phyloP scores from a whole-genome alignment of 371 early-diverging fungal genomes.

The Funneliformis caledonium region DNA sequence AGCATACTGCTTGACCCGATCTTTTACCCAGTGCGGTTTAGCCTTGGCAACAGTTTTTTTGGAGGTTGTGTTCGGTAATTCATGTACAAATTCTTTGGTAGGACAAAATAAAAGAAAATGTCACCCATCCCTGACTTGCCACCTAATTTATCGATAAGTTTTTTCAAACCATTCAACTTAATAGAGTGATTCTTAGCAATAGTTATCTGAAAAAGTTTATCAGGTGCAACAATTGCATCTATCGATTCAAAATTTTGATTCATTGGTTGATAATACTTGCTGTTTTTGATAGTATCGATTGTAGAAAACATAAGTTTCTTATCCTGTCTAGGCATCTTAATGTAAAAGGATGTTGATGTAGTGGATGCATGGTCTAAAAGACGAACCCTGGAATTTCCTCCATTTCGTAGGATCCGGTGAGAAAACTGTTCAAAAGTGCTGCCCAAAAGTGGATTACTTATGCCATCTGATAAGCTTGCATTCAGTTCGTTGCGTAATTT shows the following conservation, averaged over 20 bases:
- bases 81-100: neutral
- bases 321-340: neutral
- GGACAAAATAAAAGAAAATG: slow-evolving; percentile 20
- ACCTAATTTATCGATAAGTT: neutral
- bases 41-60: neutral
- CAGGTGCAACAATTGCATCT: slow-evolving; percentile 17
- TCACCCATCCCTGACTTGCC: neutral
- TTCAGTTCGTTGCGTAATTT: slow-evolving; percentile 5
- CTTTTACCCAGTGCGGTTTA: slow-evolving; percentile 1
- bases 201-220: slow-evolving; percentile 32
- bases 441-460: slow-evolving; percentile 7
- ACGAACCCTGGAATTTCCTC: slow-evolving; percentile 16
- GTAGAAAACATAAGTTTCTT: slow-evolving; percentile 1
- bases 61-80: slow-evolving; percentile 8
- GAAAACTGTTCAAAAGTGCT: slow-evolving; percentile 18
- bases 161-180: neutral
- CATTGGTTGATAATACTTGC: slow-evolving; percentile 22
- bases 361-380: neutral
- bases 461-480: neutral
- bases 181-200: slow-evolving; percentile 17
- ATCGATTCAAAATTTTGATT: slow-evolving; percentile 17
- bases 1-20: slow-evolving; percentile 14
- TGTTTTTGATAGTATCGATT: neutral
- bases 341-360: neutral
- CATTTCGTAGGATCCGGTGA: slow-evolving; percentile 5